Percentiles rank a stretch among this genome's conserved stretches.
Conservation (phyloP, 306 rosid genomes). For the Hylodesmum podocarpum region DNA sequence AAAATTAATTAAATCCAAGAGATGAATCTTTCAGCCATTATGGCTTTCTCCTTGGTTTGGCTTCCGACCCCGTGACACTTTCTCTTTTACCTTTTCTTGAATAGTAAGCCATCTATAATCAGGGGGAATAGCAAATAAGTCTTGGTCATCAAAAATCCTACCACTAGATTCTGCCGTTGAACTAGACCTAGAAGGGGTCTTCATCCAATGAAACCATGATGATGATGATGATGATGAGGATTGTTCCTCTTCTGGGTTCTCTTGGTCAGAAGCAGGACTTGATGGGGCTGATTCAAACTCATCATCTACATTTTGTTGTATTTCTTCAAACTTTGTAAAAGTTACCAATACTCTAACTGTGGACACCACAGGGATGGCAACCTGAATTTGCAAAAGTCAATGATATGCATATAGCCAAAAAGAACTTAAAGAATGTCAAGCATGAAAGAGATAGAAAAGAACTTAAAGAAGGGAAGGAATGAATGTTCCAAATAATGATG, state of each 20-base stretch:
- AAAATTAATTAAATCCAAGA: no score
- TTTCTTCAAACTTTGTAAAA: constrained; percentile 84
- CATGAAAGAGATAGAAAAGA: not conserved
- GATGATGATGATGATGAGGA: constrained; percentile 42
- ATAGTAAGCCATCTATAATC: constrained; percentile 56
- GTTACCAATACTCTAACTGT: constrained; percentile 83
- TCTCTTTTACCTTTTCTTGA: constrained; percentile 20
- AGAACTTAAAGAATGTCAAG: not conserved
- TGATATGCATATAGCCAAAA: not conserved
- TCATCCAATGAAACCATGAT: constrained; percentile 94
- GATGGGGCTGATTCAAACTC: constrained; percentile 89
- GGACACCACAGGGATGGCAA: constrained; percentile 87
- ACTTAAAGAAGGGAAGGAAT: not conserved
- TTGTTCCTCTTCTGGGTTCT: constrained; percentile 38
- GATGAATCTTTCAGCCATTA: no score
- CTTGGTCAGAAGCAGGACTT: constrained; percentile 67
- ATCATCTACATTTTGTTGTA: constrained; percentile 59
- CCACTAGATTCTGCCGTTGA: constrained; percentile 44
- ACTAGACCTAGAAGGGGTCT: constrained; percentile 55
- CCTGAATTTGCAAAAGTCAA: constrained; percentile 47
- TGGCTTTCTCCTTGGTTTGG: no score
- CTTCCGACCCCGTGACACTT: no score
- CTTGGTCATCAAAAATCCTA: constrained; percentile 50
- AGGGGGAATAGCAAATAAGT: constrained; percentile 62
- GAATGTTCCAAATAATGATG: not conserved